Percentiles rank a stretch among this genome's conserved stretches.
These are phyloP conservation scores for Crithidia mellificae DNA, from an alignment of 208 protist genomes.

Conservation along the genomic window DNA sequence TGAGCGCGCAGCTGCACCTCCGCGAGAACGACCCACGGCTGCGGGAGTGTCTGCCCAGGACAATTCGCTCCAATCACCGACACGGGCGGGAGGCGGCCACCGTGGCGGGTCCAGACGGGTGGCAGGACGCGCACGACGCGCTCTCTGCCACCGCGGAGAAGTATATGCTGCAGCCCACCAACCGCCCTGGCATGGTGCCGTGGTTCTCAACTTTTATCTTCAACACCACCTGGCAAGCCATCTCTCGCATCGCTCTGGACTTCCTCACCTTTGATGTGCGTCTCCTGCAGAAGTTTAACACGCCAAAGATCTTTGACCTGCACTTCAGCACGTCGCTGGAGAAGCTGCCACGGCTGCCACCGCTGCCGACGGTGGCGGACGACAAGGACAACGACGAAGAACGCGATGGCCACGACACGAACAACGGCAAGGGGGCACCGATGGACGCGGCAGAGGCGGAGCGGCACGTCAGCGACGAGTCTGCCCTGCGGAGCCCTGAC, in stretches of 20 bases:
- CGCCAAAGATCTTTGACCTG: constrained; percentile 67
- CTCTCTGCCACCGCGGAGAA: constrained; percentile 5
- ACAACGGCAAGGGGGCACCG: background rate
- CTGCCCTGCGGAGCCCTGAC: background rate
- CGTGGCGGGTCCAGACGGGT: constrained; percentile 4
- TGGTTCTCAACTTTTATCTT: constrained; percentile 85
- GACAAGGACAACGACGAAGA: no score
- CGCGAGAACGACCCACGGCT: constrained; percentile 20
- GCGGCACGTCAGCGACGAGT: background rate
- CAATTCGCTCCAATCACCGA: constrained; percentile 7
- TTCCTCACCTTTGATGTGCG: constrained; percentile 87
- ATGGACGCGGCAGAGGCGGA: background rate
- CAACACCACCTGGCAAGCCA: constrained; percentile 61
- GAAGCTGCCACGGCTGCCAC: constrained; percentile 8
- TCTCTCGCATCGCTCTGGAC: constrained; percentile 47
- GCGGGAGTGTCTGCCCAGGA: constrained; percentile 12
- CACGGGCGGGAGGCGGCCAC: background rate
- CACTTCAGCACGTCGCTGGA: constrained; percentile 34
- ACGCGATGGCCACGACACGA: no score
- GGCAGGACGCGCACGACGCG: constrained; percentile 24
- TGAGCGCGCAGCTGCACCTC: constrained; percentile 15
- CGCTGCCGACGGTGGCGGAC: constrained; percentile 1
- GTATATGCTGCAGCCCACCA: constrained; percentile 45
- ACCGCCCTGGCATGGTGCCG: constrained; percentile 78
- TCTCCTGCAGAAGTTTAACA: constrained; percentile 36